Conservation (phyloP, 2,329 filamentous ascomycete species). For the Arthrobotrys entomopaga region DNA sequence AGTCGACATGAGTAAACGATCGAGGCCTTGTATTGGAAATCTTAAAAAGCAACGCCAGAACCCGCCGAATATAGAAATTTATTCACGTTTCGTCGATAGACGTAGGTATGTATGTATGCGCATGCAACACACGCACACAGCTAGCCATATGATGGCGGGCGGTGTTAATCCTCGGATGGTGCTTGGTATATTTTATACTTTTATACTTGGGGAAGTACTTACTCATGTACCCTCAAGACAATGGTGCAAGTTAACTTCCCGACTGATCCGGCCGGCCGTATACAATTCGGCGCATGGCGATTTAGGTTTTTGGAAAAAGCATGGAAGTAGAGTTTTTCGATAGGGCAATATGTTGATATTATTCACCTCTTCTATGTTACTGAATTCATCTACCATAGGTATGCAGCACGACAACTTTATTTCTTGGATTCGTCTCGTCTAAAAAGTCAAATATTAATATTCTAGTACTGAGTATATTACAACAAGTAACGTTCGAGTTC, state of each 20-base stretch:
- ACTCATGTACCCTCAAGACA: neutral
- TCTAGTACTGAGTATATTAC: too few relatives aligned
- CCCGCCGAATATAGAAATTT: conserved; percentile 15
- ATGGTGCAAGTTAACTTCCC: conserved; percentile 31
- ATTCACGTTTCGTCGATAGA: conserved; percentile 11
- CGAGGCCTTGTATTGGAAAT: conserved; percentile 37
- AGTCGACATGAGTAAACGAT: conserved; percentile 23
- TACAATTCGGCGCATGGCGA: neutral
- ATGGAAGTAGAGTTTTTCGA: conserved; percentile 5
- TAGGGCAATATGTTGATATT: conserved; percentile 2
- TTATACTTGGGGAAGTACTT: neutral
- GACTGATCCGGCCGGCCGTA: conserved; percentile 44
- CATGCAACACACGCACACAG: conserved; percentile 24
- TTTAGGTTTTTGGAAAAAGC: conserved; percentile 3
- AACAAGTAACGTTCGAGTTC: too few relatives aligned
- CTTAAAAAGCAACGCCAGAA: conserved; percentile 16
- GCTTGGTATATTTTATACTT: too few relatives aligned
- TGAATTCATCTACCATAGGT: conserved; percentile 48
- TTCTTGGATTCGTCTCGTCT: conserved; percentile 27
- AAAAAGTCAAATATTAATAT: too few relatives aligned
- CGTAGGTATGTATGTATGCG: too few relatives aligned
- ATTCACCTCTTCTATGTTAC: conserved; percentile 15
- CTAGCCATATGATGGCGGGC: neutral
- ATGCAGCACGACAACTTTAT: conserved; percentile 46
- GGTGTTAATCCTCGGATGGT: neutral